A percentile compares a stretch with the other conserved stretches of the same genome.
Evolutionary conservation across 2,329 filamentous ascomycete genomes (phyloP).

Genomic region (Penicillium griseofulvum): DNA sequence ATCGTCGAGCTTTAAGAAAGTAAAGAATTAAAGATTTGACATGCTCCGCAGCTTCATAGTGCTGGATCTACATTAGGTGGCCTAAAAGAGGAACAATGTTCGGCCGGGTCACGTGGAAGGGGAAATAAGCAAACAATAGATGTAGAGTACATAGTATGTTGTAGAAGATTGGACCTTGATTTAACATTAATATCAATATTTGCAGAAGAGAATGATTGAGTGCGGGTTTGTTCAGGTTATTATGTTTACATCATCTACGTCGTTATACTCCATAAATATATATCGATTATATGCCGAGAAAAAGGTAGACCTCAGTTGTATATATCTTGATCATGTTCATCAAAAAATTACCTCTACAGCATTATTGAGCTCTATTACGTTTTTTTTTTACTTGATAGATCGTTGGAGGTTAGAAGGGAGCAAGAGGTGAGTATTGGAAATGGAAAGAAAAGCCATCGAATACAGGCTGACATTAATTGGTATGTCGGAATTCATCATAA

Average conservation of each 20-base stretch:
- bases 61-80: conserved; percentile 12
- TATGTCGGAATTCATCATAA: neutral
- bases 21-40: conserved; percentile 1
- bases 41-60: neutral
- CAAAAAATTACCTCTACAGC: neutral
- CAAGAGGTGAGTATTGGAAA: neutral
- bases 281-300: neutral
- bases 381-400: too few relatives aligned
- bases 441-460: neutral
- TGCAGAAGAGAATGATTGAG: neutral
- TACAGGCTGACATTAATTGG: neutral
- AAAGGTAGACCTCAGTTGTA: neutral
- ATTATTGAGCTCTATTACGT: neutral
- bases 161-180: neutral
- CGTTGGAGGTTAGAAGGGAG: neutral
- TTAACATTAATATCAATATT: neutral
- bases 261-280: neutral
- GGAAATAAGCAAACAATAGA: neutral
- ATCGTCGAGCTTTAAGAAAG: neutral
- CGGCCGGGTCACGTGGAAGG: conserved; percentile 20
- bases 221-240: neutral
- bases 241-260: neutral
- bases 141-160: too few relatives aligned
- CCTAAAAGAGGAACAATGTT: conserved; percentile 20
- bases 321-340: neutral